These are phyloP conservation scores for Phanerodontia chrysosporium DNA, from an alignment of 768 basidiomycete genomes.

Conservation along the genomic window DNA sequence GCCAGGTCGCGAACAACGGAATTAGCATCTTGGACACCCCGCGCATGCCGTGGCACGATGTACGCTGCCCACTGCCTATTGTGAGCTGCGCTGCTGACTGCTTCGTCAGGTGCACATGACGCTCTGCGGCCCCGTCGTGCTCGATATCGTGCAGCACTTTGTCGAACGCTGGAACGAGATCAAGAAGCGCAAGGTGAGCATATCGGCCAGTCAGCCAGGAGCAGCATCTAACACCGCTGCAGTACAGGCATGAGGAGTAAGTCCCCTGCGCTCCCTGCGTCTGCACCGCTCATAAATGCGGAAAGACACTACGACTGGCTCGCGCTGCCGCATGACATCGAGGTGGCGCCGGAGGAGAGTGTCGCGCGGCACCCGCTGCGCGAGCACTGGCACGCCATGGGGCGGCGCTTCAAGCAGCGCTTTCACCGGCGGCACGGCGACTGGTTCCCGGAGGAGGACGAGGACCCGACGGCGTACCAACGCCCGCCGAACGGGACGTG, in stretches of 20 bases:
- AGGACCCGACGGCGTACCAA: conserved; percentile 38
- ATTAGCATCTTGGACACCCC: conserved; percentile 64
- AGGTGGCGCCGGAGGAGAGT: conserved; percentile 59
- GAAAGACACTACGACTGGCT: conserved; percentile 59
- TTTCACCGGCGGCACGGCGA: conserved; percentile 42
- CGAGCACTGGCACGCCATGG: conserved; percentile 53
- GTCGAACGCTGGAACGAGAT: conserved; percentile 89
- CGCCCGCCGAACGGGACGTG: conserved; percentile 48
- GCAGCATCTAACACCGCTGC: neutral
- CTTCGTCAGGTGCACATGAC: conserved; percentile 73
- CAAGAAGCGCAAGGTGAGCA: conserved; percentile 69
- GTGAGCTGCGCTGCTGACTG: neutral
- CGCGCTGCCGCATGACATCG: conserved; percentile 71
- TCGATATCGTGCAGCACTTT: conserved; percentile 93
- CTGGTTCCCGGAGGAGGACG: conserved; percentile 28
- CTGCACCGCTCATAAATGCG: neutral
- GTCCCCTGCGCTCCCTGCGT: conserved; percentile 18
- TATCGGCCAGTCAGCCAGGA: neutral
- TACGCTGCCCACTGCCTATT: conserved; percentile 31
- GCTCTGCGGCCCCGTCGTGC: conserved; percentile 70
- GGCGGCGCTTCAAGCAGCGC: conserved; percentile 56
- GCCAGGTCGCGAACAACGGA: conserved; percentile 67
- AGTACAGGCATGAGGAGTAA: conserved; percentile 43
- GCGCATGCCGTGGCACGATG: conserved; percentile 97
- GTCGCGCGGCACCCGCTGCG: conserved; percentile 72